Percentiles rank a stretch among this genome's conserved stretches.
Conservation (phyloP, 2,329 filamentous ascomycete genomes). For the Scedosporium apiospermum region DNA sequence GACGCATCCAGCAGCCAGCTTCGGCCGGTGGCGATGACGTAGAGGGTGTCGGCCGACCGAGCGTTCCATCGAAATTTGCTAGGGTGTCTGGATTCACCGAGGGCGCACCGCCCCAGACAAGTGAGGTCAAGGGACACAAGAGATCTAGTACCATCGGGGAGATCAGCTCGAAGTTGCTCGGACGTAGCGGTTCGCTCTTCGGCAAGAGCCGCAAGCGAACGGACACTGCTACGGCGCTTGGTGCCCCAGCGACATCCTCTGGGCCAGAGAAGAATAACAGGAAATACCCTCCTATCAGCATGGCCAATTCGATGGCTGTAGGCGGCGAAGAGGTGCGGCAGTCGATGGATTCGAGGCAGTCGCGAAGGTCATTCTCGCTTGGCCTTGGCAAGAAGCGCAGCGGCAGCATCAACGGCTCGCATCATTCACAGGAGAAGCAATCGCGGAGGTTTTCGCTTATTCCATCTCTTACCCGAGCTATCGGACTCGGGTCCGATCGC, state of each 20-base stretch:
- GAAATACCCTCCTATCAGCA: constrained; percentile 83
- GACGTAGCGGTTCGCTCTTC: constrained; percentile 73
- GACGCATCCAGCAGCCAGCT: constrained; percentile 72
- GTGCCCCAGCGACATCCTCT: constrained; percentile 11
- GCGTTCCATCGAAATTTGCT: constrained; percentile 52
- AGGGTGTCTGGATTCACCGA: constrained; percentile 47
- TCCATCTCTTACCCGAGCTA: constrained; percentile 53
- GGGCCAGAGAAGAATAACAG: constrained; percentile 49
- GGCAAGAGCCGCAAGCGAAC: constrained; percentile 47
- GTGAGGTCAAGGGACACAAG: constrained; percentile 48
- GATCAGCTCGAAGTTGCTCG: constrained; percentile 76
- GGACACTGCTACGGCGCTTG: constrained; percentile 25
- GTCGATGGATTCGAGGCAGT: constrained; percentile 60
- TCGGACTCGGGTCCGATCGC: constrained; percentile 43
- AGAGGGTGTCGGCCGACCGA: constrained; percentile 51
- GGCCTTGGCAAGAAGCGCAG: constrained; percentile 62
- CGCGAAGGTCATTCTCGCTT: constrained; percentile 61
- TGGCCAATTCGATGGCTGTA: constrained; percentile 47
- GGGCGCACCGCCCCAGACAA: background rate
- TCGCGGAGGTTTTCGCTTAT: constrained; percentile 63
- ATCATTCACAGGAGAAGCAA: constrained; percentile 46
- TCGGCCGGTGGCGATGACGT: constrained; percentile 58
- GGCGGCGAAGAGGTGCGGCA: constrained; percentile 32
- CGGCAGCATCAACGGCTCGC: constrained; percentile 52
- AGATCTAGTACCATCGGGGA: constrained; percentile 69